Evolutionary conservation across 140 eudicot genomes (phyloP).

Genomic region (Anethum foeniculum): DNA sequence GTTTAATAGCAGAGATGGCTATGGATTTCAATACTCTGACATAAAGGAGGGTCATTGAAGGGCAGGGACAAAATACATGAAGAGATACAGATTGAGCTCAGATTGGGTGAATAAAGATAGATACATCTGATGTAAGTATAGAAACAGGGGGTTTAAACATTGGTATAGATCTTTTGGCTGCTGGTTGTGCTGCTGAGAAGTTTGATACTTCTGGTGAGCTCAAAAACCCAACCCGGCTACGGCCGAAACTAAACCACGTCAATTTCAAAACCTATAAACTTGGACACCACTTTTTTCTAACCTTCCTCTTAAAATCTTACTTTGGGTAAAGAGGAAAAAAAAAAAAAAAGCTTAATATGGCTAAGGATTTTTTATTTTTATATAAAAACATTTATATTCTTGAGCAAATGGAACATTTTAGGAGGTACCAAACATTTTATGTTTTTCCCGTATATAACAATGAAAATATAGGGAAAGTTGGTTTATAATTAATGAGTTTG

Average conservation of each 20-base stretch:
- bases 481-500: no score
- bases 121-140: neutral
- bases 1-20: slow-evolving; percentile 18
- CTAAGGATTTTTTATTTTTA: no score
- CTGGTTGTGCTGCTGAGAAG: neutral
- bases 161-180: neutral
- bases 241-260: slow-evolving; percentile 6
- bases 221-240: slow-evolving; percentile 7
- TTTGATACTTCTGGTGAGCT: neutral
- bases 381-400: no score
- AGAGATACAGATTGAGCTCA: slow-evolving; percentile 5
- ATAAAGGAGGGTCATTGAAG: slow-evolving; percentile 57
- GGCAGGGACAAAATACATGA: slow-evolving; percentile 1
- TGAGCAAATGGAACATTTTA: no score
- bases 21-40: slow-evolving; percentile 41
- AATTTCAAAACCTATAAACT: neutral
- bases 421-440: no score
- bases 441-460: no score
- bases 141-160: neutral
- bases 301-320: neutral
- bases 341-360: no score
- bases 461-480: no score
- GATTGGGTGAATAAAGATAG: neutral
- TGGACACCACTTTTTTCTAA: neutral
- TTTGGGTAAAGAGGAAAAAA: no score